Evolutionary conservation across 768 basidiomycete species (phyloP), one percentile per base, ranked within the genome.

Genomic region (Pisolithus marmoratus): DNA sequence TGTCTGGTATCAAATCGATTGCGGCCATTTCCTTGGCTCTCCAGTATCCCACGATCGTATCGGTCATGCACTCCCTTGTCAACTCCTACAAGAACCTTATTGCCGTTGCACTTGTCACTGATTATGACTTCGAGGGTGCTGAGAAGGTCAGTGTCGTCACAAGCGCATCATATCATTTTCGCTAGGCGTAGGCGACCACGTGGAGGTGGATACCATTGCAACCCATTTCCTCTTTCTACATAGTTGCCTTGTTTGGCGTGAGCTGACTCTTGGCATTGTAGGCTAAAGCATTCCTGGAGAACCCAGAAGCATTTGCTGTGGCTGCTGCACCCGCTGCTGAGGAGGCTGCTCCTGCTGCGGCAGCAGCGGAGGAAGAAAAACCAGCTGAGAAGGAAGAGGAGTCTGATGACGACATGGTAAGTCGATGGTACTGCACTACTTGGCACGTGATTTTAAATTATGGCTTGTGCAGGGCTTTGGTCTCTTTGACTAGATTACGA

Each of bases 1-100:
- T 92, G 73, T 79, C 85, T 34, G 93, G 94, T 68, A 82, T 99
- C 79, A 92, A 91, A 79, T 89, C 93, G 56, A 85, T 99, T 68
- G 95, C 96, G 41, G 84, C 88, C 65, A 87, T 99, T 73, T 98
- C 96, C 46, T 79, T 99, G 66, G 95, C 95, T 29, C 79, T 96
- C 70, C 83, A 90, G 72, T 95, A 94, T 80, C 96, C 96, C 44
- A 99, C 96, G 49, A 73, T 98, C 60, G 94, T 87, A 58, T 97
- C 95, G 40, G 85, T 98, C 59, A 73, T 80, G 42, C 96, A 99
- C 81, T 89, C 92, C 27, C 83, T 99, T 54, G 92, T 98, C 80
- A 97, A 97, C 77, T 83, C 94, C 41, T 98, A 97, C 89, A 99
- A 99, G 85, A 99, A 98, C 80, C 73, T 98, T 58, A 73, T 99